Base-by-base conservation (phyloP, 2,329 filamentous ascomycete genomes). In the Penicillium sp. region DNA sequence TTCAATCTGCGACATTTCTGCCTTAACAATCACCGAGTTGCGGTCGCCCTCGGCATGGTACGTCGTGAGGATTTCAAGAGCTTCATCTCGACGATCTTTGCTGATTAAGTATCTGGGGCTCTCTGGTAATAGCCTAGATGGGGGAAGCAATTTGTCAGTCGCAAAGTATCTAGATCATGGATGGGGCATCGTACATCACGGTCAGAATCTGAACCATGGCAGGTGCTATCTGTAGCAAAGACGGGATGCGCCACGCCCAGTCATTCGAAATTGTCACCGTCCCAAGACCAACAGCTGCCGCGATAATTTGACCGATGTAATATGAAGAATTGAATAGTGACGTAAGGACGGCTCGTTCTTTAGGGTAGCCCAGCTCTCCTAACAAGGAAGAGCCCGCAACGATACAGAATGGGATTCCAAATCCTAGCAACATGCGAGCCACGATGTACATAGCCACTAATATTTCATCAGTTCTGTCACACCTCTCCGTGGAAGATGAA, bases 1-100 rank as follows among this genome's bases (percentile, higher is more conserved):
- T 43, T 76, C 69, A 54, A 85, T 84, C 61, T 84, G 79, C 0
- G 74, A 74, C 57, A 83, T 77, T 58, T 85, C 82, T 7, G 78
- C 79, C 44, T 74, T 72, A 26, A 83, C 78, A 9, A 82, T 73
- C 9, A 74, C 65, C 0, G 76, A 79, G 32, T 71, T 62, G 5
- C 58, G 58, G 43, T 80, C 70, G 2, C 76, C 78, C 55, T 80
- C 78, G 13, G 76, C 76, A 52, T 78, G 74, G 57, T 76, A 77
- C 48, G 65, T 67, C 35, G 57, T 52, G 9, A 69, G 59, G 27
- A 69, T 61, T 0, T 59, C 54, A 11, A 58, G 59, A 4, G 61
- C 59, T 3, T 64, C 60, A 5, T 61, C 53, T 18, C 54, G 49
- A n/a, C 61, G 56, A 38, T 61, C 42, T 29, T 45, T 45, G 34